Conservation (phyloP, 2,329 filamentous ascomycete species). For the Xylaria sp. region DNA sequence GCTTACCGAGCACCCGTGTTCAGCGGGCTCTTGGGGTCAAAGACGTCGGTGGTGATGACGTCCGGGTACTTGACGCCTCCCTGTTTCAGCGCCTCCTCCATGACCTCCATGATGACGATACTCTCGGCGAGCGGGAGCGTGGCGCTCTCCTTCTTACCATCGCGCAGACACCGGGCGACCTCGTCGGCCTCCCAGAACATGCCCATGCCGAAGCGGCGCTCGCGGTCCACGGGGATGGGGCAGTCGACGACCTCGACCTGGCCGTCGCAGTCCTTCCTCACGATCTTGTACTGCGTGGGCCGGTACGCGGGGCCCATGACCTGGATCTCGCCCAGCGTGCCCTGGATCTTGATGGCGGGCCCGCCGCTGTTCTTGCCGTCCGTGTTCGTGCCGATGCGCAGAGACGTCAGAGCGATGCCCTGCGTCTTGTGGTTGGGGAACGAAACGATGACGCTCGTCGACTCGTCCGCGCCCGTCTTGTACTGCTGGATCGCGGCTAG, state of each 20-base stretch:
- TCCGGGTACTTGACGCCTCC: constrained; percentile 65
- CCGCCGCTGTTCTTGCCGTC: constrained; percentile 68
- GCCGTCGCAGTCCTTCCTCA: constrained; percentile 62
- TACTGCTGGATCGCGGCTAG: constrained; percentile 77
- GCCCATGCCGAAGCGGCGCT: constrained; percentile 71
- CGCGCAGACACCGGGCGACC: constrained; percentile 76
- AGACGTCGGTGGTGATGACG: constrained; percentile 66
- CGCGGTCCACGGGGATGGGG: constrained; percentile 62
- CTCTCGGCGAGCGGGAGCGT: constrained; percentile 79
- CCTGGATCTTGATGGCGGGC: constrained; percentile 81
- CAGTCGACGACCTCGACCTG: constrained; percentile 62
- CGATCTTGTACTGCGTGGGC: constrained; percentile 72
- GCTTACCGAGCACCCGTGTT: constrained; percentile 56
- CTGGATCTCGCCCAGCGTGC: constrained; percentile 83
- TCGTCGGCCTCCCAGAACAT: constrained; percentile 94
- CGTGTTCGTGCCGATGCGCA: constrained; percentile 71
- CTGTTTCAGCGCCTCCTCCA: constrained; percentile 65
- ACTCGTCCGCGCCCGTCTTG: constrained; percentile 78
- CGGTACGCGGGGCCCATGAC: constrained; percentile 77
- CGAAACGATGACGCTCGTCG: constrained; percentile 78
- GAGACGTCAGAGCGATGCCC: constrained; percentile 74
- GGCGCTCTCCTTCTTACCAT: constrained; percentile 80
- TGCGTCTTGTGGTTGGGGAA: constrained; percentile 77
- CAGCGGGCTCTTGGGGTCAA: constrained; percentile 68
- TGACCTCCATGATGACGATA: constrained; percentile 82